A percentile compares a stretch with the other conserved stretches of the same genome.
These are phyloP conservation scores for Friedmanniomyces simplex DNA, from an alignment of 495 filamentous ascomycete species.

Conservation along the genomic window DNA sequence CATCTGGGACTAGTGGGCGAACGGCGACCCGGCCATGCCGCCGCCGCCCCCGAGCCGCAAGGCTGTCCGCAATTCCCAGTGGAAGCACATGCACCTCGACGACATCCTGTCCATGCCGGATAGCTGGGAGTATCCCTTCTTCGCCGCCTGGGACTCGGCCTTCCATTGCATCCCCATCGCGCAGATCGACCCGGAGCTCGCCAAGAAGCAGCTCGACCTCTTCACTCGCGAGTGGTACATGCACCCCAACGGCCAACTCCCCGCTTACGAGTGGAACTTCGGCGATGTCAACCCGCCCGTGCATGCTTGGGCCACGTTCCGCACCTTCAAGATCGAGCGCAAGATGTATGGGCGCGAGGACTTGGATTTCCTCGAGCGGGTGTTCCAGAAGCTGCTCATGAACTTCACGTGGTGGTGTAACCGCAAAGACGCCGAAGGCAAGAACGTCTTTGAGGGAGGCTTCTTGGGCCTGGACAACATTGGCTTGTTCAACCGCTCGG, in stretches of 20 bases:
- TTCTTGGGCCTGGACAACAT: conserved; percentile 98
- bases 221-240: conserved; percentile 98
- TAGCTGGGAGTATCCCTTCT: conserved; percentile 98
- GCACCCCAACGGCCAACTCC: conserved; percentile 93
- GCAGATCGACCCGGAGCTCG: conserved; percentile 95
- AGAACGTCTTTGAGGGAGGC: conserved; percentile 94
- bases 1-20: conserved; percentile 95
- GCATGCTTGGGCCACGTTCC: conserved; percentile 90
- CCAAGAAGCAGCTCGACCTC: conserved; percentile 92
- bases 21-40: conserved; percentile 61
- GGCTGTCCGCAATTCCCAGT: conserved; percentile 71
- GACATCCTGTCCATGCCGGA: conserved; percentile 96
- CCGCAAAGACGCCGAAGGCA: conserved; percentile 84
- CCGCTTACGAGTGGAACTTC: conserved; percentile 96
- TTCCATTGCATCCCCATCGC: conserved; percentile 93
- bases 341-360: conserved; percentile 94
- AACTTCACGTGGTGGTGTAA: conserved; percentile 99
- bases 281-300: conserved; percentile 94
- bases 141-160: conserved; percentile 93
- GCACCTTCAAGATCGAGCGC: conserved; percentile 93
- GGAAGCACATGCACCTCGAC: conserved; percentile 88
- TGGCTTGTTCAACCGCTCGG: conserved; percentile 94
- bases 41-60: conserved; percentile 76
- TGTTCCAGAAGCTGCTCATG: conserved; percentile 89
- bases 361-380: conserved; percentile 86